These are phyloP conservation scores for Colletotrichum caudatum DNA, from an alignment of 2,329 filamentous ascomycete species.

Conservation along the genomic window DNA sequence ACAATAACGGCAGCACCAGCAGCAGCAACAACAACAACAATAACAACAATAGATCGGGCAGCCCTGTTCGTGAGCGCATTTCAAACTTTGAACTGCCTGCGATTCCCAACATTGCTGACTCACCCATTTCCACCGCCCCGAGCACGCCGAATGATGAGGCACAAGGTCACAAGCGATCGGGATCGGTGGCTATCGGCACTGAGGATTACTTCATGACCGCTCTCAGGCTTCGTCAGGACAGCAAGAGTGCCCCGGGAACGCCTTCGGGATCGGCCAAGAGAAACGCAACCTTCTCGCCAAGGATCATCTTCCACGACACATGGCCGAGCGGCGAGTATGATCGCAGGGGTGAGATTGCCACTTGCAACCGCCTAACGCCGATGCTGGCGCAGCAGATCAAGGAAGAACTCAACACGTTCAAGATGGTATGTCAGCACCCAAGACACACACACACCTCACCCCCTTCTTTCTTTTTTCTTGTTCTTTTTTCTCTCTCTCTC, in stretches of 20 bases:
- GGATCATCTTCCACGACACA: slow-evolving; percentile 95
- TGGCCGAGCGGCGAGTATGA: slow-evolving; percentile 98
- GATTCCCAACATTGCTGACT: slow-evolving; percentile 76
- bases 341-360: slow-evolving; percentile 93
- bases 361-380: slow-evolving; percentile 96
- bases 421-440: slow-evolving; percentile 78
- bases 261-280: slow-evolving; percentile 75
- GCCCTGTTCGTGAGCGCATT: slow-evolving; percentile 37
- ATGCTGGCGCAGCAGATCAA: slow-evolving; percentile 99
- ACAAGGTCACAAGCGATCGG: slow-evolving; percentile 73
- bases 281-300: slow-evolving; percentile 84
- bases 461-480: background rate
- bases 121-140: slow-evolving; percentile 85
- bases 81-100: slow-evolving; percentile 60
- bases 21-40: background rate
- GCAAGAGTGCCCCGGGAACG: slow-evolving; percentile 84
- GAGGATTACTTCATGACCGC: slow-evolving; percentile 92
- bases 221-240: slow-evolving; percentile 78
- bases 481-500: no score
- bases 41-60: slow-evolving; percentile 11
- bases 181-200: slow-evolving; percentile 79
- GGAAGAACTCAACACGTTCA: slow-evolving; percentile 98
- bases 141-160: slow-evolving; percentile 88
- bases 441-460: no score
- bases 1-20: slow-evolving; percentile 61